Evolutionary conservation across 768 basidiomycete species (phyloP), one percentile per base, ranked within the genome.

Genomic region (Pulveroboletus sp.): DNA sequence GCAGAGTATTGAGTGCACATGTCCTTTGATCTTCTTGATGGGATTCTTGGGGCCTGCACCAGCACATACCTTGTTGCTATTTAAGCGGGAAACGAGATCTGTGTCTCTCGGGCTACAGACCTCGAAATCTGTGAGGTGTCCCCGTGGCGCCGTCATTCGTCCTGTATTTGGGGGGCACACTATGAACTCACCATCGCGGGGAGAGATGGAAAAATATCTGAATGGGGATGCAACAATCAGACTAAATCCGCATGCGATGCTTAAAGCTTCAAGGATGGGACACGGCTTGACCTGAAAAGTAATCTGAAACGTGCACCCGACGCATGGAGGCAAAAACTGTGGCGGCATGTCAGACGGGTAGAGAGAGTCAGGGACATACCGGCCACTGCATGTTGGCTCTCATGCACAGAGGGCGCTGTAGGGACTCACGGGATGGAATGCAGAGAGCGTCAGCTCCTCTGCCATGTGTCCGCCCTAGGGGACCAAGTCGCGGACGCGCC

Each of bases 261-360:
- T 13, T 27, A 43, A 41, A 27, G 39, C 33, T 44, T 43, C 43
- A 41, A 28, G 27, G 5, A 46, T 49, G 50, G 49, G 49, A 52
- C 52, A 37, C 24, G 18, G 45, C 21, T 46, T 38, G 4, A 57
- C 52, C 43, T 47, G 50, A 41, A 49, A 28, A 47, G 40, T 15
- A 3, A 40, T 40, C 43, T 36, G 38, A 33, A 46, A 33, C 38
- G 18, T 42, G 41, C 1, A 36, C 39, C 31, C 13, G 46, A 58
- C 39, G 9, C 18, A 50, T 54, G 11, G 6, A 46, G 58, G 39
- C 6, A 60, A 61, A 18, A 53, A 36, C 13, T 61, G 63, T 65
- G 63, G 63, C 55, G 64, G 11, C 35, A 46, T n/a, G 47, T 48
- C 51, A 38, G 31, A 35, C 6, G 18, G 11, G 31, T 17, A 28